Percentiles rank a stretch among this genome's conserved stretches.
Conservation (phyloP, 257 asterid species). For the Scutellaria barbata region DNA sequence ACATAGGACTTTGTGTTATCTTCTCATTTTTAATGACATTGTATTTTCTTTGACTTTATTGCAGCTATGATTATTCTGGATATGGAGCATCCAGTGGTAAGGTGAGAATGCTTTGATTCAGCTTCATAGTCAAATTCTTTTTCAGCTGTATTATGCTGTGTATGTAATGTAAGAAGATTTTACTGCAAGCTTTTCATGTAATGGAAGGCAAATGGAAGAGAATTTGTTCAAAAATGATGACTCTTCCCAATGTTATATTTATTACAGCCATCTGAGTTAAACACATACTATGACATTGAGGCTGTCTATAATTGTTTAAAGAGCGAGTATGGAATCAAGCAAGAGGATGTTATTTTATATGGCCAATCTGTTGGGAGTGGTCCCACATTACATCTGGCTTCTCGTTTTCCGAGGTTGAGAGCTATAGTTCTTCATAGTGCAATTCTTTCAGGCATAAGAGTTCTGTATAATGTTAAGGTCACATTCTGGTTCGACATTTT, state of each 20-base stretch:
- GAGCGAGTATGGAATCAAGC: conserved; percentile 78
- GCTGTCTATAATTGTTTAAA: conserved; percentile 89
- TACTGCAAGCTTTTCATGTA: background rate
- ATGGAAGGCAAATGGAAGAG: conserved; percentile 13
- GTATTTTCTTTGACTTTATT: conserved; percentile 34
- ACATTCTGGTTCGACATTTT: conserved; percentile 99
- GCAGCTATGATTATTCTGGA: conserved; percentile 99
- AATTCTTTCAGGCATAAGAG: conserved; percentile 97
- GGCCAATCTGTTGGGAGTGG: conserved; percentile 99
- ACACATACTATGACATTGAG: conserved; percentile 93
- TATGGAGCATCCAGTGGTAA: conserved; percentile 97
- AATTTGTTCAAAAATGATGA: conserved; percentile 5
- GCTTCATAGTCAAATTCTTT: background rate
- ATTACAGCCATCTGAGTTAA: conserved; percentile 90
- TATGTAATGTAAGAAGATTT: background rate
- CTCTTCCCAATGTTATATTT: conserved; percentile 7
- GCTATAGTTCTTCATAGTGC: conserved; percentile 98
- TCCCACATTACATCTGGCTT: conserved; percentile 90
- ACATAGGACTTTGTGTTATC: background rate
- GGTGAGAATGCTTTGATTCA: conserved; percentile 60
- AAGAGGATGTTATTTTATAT: conserved; percentile 91
- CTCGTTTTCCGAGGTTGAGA: conserved; percentile 74
- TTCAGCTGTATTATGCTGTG: background rate
- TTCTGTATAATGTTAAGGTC: conserved; percentile 87
- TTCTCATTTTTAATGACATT: conserved; percentile 15